These are phyloP conservation scores for Prunella vulgaris DNA, from an alignment of 257 asterid species.

Conservation along the genomic window DNA sequence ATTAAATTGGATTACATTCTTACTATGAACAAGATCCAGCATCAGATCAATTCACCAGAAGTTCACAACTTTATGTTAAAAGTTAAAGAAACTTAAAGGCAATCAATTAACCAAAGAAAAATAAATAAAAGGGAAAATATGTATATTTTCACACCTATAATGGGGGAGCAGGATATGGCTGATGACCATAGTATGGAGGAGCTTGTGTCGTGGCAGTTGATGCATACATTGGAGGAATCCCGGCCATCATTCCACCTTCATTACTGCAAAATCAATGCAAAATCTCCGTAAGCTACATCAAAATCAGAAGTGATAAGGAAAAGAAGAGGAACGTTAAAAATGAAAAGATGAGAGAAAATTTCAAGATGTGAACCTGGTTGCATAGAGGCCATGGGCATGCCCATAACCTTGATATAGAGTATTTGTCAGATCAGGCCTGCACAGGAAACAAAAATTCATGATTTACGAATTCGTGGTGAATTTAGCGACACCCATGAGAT, in stretches of 20 bases:
- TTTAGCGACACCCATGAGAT: background rate
- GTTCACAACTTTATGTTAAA: background rate
- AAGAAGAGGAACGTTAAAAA: background rate
- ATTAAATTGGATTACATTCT: background rate
- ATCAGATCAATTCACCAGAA: background rate
- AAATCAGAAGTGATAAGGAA: background rate
- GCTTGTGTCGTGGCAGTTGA: conserved; percentile 35
- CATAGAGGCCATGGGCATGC: conserved; percentile 46
- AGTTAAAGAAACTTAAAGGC: background rate
- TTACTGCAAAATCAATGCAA: conserved; percentile 33
- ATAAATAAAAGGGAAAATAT: background rate
- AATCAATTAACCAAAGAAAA: background rate
- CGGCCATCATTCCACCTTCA: conserved; percentile 36
- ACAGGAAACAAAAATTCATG: conserved; percentile 1
- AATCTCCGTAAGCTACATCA: background rate
- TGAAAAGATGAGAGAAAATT: background rate
- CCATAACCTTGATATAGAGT: conserved; percentile 58
- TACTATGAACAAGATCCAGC: background rate
- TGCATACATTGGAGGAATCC: conserved; percentile 31
- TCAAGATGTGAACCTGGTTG: conserved; percentile 47
- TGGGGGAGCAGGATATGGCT: conserved; percentile 42
- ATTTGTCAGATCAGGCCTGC: conserved; percentile 55
- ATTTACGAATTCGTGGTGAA: conserved; percentile 1
- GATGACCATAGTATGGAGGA: conserved; percentile 45
- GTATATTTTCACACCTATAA: conserved; percentile 23